These are phyloP conservation scores for Yamadazyma membranifaciens DNA, from an alignment of 1,139 yeast species.

Conservation along the genomic window DNA sequence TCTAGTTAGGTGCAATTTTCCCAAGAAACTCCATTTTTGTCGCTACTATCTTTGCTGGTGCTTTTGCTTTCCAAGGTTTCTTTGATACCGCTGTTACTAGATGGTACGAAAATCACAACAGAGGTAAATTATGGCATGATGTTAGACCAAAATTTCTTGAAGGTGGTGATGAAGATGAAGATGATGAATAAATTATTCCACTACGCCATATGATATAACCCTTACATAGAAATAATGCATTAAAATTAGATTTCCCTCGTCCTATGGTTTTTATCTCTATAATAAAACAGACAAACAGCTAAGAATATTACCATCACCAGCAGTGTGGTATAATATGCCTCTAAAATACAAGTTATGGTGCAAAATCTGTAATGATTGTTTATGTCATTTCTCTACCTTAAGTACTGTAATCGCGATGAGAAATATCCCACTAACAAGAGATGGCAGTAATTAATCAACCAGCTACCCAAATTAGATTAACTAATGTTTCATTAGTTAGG, in stretches of 20 bases:
- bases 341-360: no score
- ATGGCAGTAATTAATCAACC: conserved; percentile 83
- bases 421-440: not conserved
- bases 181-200: conserved; percentile 25
- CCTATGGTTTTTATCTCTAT: no score
- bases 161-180: conserved; percentile 62
- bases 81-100: conserved; percentile 77
- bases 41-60: conserved; percentile 78
- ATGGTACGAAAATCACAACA: conserved; percentile 87
- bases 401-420: conserved; percentile 2
- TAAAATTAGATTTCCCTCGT: no score
- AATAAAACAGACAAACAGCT: no score
- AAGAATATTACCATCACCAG: no score
- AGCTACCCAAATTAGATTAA: conserved; percentile 78
- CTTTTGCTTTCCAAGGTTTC: conserved; percentile 85
- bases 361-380: no score
- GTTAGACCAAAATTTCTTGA: conserved; percentile 67
- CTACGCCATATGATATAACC: not conserved
- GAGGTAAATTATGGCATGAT: conserved; percentile 97
- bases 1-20: conserved; percentile 52
- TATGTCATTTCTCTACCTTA: no score
- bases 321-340: no score
- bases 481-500: conserved; percentile 90
- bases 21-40: conserved; percentile 94
- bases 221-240: conserved; percentile 7